Conservation (phyloP, 2,329 filamentous ascomycete species). For the Arthrobotrys sphaeroides region DNA sequence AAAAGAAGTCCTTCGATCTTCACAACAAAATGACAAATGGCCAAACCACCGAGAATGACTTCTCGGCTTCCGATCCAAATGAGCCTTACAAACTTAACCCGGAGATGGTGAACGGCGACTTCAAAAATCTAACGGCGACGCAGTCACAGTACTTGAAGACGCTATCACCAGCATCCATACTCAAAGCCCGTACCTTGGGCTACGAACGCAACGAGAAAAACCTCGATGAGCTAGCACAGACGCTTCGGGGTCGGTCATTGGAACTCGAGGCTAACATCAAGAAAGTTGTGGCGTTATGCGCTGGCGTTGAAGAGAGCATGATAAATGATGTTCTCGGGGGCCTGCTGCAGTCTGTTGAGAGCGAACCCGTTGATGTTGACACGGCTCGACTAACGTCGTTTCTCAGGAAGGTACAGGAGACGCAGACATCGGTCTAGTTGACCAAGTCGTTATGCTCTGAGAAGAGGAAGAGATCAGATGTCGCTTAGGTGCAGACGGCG, state of each 20-base stretch:
- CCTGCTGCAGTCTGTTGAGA: slow-evolving; percentile 86
- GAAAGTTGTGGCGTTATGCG: slow-evolving; percentile 86
- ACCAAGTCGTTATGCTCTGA: neutral
- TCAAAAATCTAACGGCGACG: slow-evolving; percentile 63
- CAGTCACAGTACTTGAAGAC: slow-evolving; percentile 63
- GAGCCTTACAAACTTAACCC: slow-evolving; percentile 56
- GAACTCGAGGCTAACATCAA: slow-evolving; percentile 89
- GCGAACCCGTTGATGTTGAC: slow-evolving; percentile 79
- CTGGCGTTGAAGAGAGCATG: slow-evolving; percentile 77
- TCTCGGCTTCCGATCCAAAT: slow-evolving; percentile 36
- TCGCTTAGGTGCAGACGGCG: slow-evolving; percentile 22
- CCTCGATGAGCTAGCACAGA: slow-evolving; percentile 73
- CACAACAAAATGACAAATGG: slow-evolving; percentile 58
- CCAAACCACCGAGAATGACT: slow-evolving; percentile 18
- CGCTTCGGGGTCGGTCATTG: slow-evolving; percentile 79
- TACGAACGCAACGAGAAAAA: slow-evolving; percentile 75
- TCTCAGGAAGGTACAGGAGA: slow-evolving; percentile 78
- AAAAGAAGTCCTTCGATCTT: slow-evolving; percentile 63
- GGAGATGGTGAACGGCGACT: slow-evolving; percentile 61
- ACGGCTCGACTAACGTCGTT: slow-evolving; percentile 81
- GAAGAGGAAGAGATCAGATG: neutral
- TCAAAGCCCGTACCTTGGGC: slow-evolving; percentile 75
- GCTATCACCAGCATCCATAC: slow-evolving; percentile 69
- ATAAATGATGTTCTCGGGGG: slow-evolving; percentile 83
- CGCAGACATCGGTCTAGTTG: slow-evolving; percentile 37